A percentile compares a stretch with the other conserved stretches of the same genome.
Conservation (phyloP, 2,329 filamentous ascomycete species). For the Meredithiella fracta region DNA sequence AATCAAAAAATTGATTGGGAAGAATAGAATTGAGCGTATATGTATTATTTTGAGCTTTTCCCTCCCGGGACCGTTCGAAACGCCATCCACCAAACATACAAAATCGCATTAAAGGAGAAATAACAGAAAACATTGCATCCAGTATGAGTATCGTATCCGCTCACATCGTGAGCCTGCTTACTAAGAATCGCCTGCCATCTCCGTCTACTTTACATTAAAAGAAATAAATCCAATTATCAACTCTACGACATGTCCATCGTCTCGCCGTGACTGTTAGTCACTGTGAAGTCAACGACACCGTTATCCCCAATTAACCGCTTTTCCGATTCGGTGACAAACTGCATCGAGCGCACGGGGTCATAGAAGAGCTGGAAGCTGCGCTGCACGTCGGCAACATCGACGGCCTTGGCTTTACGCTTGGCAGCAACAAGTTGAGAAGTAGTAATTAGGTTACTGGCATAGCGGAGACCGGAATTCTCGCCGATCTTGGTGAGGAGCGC, state of each 20-base stretch:
- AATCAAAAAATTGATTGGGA: background rate
- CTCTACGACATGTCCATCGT: constrained; percentile 31
- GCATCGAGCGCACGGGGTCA: constrained; percentile 72
- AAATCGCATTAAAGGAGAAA: constrained; percentile 8
- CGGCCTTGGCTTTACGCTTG: constrained; percentile 72
- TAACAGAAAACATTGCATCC: constrained; percentile 2
- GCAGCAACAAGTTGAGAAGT: constrained; percentile 76
- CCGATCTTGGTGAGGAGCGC: constrained; percentile 92
- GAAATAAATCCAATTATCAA: background rate
- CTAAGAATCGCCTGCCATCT: background rate
- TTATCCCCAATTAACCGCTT: constrained; percentile 82
- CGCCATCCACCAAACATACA: constrained; percentile 12
- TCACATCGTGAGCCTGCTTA: background rate
- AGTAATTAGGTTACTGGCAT: constrained; percentile 95
- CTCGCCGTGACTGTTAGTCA: constrained; percentile 37
- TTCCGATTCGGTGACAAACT: constrained; percentile 80
- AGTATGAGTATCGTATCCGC: constrained; percentile 5
- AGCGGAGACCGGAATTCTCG: constrained; percentile 76
- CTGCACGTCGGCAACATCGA: constrained; percentile 77
- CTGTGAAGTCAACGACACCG: constrained; percentile 57
- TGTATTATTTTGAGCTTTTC: constrained; percentile 15
- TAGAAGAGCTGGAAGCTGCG: constrained; percentile 90
- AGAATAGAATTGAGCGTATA: background rate
- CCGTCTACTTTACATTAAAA: background rate
- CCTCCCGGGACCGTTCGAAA: constrained; percentile 12